Conservation (phyloP, 1,284 basidiomycete species). For the Boletellus sp. region DNA sequence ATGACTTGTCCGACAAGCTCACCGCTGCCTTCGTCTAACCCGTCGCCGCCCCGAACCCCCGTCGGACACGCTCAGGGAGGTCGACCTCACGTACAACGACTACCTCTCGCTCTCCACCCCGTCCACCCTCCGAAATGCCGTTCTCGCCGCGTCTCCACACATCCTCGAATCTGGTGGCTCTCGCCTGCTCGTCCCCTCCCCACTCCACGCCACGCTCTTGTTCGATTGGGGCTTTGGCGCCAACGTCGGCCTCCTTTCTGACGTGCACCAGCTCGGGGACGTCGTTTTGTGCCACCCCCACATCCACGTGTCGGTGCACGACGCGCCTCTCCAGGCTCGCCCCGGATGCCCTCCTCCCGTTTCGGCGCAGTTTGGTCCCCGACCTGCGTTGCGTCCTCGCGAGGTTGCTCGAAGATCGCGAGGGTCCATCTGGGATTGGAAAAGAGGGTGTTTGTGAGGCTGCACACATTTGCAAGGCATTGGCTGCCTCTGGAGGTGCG, state of each 20-base stretch:
- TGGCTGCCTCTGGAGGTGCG: constrained; percentile 75
- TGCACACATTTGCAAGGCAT: constrained; percentile 70
- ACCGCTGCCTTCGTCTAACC: constrained; percentile 50
- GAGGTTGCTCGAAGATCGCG: constrained; percentile 36
- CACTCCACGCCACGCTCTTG: constrained; percentile 73
- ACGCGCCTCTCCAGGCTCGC: constrained; percentile 70
- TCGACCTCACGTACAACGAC: constrained; percentile 90
- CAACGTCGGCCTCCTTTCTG: constrained; percentile 81
- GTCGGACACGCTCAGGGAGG: constrained; percentile 25
- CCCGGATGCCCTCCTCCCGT: constrained; percentile 42
- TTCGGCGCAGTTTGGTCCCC: constrained; percentile 73
- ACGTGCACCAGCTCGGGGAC: constrained; percentile 79
- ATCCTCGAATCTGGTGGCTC: constrained; percentile 91
- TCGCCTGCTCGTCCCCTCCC: constrained; percentile 80
- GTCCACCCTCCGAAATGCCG: constrained; percentile 48
- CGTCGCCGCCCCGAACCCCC: constrained; percentile 47
- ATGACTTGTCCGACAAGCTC: constrained; percentile 40
- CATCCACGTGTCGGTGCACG: constrained; percentile 91
- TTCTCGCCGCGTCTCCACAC: constrained; percentile 53
- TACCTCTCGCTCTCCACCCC: constrained; percentile 85
- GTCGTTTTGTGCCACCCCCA: constrained; percentile 83
- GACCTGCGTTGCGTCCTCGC: constrained; percentile 43
- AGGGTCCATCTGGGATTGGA: constrained; percentile 44
- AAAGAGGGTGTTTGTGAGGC: constrained; percentile 56
- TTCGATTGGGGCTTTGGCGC: constrained; percentile 97